Evolutionary conservation across 2,329 filamentous ascomycete genomes (phyloP).

Genomic region (Pseudodiploospora longispora): DNA sequence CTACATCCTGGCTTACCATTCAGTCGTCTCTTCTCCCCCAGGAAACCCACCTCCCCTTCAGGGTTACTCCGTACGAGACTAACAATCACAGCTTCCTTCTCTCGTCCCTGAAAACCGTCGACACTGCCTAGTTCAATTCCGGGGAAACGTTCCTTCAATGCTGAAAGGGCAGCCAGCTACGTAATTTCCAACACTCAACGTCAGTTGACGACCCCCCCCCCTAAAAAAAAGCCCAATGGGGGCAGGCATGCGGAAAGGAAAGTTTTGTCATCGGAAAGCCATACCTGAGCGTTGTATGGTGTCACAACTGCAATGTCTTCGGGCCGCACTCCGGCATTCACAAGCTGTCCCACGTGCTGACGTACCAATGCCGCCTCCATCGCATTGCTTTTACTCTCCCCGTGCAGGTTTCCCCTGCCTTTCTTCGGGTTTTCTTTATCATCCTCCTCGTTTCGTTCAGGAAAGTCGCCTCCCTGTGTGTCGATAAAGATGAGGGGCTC

Average conservation of each 20-base stretch:
- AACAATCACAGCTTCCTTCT: constrained; percentile 92
- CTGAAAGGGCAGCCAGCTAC: constrained; percentile 68
- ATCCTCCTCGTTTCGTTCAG: constrained; percentile 72
- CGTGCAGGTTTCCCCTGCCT: constrained; percentile 35
- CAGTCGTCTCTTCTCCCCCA: constrained; percentile 82
- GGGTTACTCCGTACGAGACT: constrained; percentile 89
- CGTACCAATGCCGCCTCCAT: constrained; percentile 78
- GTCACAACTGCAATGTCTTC: constrained; percentile 91
- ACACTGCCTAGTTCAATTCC: constrained; percentile 93
- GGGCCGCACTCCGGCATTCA: constrained; percentile 70
- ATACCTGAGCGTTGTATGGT: constrained; percentile 87
- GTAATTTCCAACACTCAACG: constrained; percentile 10
- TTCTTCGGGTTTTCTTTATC: constrained; percentile 41
- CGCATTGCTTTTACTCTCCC: constrained; percentile 79
- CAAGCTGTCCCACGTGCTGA: constrained; percentile 65
- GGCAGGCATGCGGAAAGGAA: no score
- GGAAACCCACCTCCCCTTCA: constrained; percentile 81
- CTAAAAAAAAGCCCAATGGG: not conserved
- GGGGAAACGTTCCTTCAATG: constrained; percentile 72
- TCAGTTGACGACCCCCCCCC: not conserved
- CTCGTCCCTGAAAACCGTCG: constrained; percentile 92
- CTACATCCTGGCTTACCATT: constrained; percentile 58
- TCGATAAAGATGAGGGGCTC: constrained; percentile 92
- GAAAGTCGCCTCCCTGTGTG: constrained; percentile 89
- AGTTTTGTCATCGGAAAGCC: not conserved